Evolutionary conservation across 805 yeast species (phyloP), one percentile per base, ranked within the genome.

Genomic region (Diddensiella transvaalensis): DNA sequence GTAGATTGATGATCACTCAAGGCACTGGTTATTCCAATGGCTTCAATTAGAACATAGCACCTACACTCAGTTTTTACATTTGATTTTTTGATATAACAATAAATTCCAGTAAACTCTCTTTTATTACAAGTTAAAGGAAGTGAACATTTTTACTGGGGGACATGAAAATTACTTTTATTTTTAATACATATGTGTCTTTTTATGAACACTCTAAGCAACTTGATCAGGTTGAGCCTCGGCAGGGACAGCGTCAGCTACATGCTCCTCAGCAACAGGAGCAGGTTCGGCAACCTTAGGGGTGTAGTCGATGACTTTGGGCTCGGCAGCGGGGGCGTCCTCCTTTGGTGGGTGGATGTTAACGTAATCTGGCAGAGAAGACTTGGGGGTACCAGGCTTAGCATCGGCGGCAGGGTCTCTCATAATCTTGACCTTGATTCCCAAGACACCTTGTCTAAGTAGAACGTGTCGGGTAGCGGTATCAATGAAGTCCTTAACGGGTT

Each of bases 381-480:
- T 64, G 60, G 70, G 70, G 44, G 62, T 50, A 49, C 70, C 70
- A 39, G 61, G 53, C 65, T 60, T 63, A 59, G 66, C 63, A 60
- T 57, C 65, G 49, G 57, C 49, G 50, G 70, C 88, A 77, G 98
- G 96, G 83, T 91, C 98, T 75, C 87, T 88, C 99, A 93, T 93
- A 73, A 93, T 93, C 85, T 93, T 93, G 71, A 93, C 98, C 85
- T 87, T 91, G 75, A 93, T 85, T 85, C 99, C 99, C 72, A 93
- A 83, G 62, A 93, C 98, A 88, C 99, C 99, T 81, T 93, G 98
- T 83, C 98, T 90, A 82, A 93, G 85, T 74, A 93, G 82, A 68
- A 91, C 98, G 91, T 93, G 98, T 80, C 99, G 90, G 75, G 96
- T 90, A 67, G 99, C 99, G 72, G 83, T 78, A 78, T 93, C 99